These are phyloP conservation scores for Neocallimastix lanati DNA, from an alignment of 192 early-diverging fungal species.

Conservation along the genomic window DNA sequence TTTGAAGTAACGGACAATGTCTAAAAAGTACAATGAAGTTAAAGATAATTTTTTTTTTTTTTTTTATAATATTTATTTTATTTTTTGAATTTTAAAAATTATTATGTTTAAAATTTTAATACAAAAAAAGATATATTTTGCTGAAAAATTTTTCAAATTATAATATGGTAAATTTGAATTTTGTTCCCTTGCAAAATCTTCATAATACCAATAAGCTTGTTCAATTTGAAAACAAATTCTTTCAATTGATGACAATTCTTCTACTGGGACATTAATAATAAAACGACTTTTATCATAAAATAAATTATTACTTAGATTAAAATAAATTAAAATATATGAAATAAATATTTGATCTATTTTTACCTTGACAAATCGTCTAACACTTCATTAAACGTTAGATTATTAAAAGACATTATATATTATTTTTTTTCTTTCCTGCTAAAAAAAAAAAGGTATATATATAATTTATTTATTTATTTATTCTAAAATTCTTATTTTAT, in stretches of 20 bases:
- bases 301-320: no score
- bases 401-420: no score
- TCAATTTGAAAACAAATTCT: constrained; percentile 97
- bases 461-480: no score
- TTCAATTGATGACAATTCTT: constrained; percentile 83
- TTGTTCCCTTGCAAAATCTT: constrained; percentile 86
- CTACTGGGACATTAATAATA: constrained; percentile 94
- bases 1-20: constrained; percentile 74
- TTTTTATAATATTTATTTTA: no score
- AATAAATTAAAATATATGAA: no score
- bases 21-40: constrained; percentile 50
- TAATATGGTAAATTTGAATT: constrained; percentile 64
- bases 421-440: no score
- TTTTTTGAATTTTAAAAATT: constrained; percentile 5
- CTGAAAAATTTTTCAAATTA: constrained; percentile 66
- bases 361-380: no score
- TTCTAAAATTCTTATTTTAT: no score
- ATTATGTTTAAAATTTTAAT: neutral
- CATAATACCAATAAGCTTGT: constrained; percentile 97
- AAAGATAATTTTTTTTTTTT: neutral
- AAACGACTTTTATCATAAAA: constrained; percentile 69
- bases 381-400: no score
- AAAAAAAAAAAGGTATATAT: no score
- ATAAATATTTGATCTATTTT: no score
- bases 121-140: constrained; percentile 30